Evolutionary conservation across 2,329 filamentous ascomycete genomes (phyloP).

Genomic region (Thelonectria rubi): DNA sequence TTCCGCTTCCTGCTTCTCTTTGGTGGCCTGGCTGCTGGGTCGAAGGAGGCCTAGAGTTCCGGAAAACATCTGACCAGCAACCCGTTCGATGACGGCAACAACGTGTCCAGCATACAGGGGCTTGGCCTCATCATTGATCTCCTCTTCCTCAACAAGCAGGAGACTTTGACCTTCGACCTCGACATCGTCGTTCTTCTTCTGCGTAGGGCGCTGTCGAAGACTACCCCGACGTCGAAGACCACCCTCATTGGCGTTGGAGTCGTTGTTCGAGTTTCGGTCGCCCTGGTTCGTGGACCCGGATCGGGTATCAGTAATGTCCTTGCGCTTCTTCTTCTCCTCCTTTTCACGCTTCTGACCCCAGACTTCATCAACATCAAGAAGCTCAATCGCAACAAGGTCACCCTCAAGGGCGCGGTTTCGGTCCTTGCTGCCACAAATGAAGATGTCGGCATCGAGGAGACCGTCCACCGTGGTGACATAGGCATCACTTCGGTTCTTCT

Average conservation of each 20-base stretch:
- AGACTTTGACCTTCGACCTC: conserved; percentile 98
- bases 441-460: conserved; percentile 93
- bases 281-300: conserved; percentile 78
- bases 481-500: conserved; percentile 98
- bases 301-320: conserved; percentile 95
- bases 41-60: conserved; percentile 92
- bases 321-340: conserved; percentile 99
- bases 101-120: conserved; percentile 96
- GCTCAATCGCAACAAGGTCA: conserved; percentile 93
- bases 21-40: conserved; percentile 97
- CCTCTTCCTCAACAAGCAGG: conserved; percentile 95
- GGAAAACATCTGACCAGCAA: conserved; percentile 98
- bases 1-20: conserved; percentile 99
- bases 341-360: conserved; percentile 99
- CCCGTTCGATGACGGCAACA: conserved; percentile 95
- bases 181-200: conserved; percentile 99
- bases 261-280: conserved; percentile 71
- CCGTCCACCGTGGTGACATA: conserved; percentile 94
- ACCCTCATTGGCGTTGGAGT: conserved; percentile 74
- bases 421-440: conserved; percentile 99
- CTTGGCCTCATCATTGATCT: conserved; percentile 98
- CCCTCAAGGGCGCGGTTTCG: conserved; percentile 96
- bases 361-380: conserved; percentile 97
- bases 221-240: conserved; percentile 92
- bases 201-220: conserved; percentile 93